phyloP scores from a whole-genome alignment of 73 alveolate species.

The Stentor roeselii region DNA sequence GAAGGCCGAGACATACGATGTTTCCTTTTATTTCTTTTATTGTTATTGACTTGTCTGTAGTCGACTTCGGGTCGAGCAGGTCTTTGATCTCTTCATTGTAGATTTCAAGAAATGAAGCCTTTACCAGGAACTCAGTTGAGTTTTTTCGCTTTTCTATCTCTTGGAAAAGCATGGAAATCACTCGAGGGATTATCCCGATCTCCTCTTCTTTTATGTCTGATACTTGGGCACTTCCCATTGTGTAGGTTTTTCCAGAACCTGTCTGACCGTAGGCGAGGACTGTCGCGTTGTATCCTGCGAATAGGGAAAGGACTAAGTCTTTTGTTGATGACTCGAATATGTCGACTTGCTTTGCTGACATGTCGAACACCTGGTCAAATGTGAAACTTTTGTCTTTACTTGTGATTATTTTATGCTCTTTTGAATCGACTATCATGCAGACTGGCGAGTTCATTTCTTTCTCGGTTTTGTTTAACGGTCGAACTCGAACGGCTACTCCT shows the following conservation, averaged over 20 bases:
- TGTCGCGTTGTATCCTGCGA: conserved; percentile 94
- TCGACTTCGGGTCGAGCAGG: conserved; percentile 62
- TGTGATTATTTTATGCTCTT: conserved; percentile 53
- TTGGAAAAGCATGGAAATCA: conserved; percentile 74
- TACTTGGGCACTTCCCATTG: conserved; percentile 93
- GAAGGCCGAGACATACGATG: conserved; percentile 68
- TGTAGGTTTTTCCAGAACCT: conserved; percentile 96
- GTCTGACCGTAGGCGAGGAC: conserved; percentile 98
- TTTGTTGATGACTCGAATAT: conserved; percentile 78
- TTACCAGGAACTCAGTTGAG: conserved; percentile 68
- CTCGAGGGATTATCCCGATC: conserved; percentile 92
- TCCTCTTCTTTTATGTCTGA: conserved; percentile 68
- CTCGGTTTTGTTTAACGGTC: conserved; percentile 82
- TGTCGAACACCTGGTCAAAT: conserved; percentile 88
- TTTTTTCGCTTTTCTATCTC: conserved; percentile 73
- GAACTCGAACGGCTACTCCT: conserved; percentile 74
- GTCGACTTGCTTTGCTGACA: conserved; percentile 72
- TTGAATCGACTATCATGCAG: conserved; percentile 52
- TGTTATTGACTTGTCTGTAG: conserved; percentile 41
- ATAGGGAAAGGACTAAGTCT: conserved; percentile 76
- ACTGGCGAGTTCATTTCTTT: conserved; percentile 25
- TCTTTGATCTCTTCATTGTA: conserved; percentile 95
- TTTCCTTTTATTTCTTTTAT: conserved; percentile 84
- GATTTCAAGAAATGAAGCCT: conserved; percentile 88
- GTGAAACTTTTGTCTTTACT: conserved; percentile 75